Conservation (phyloP, 1,284 basidiomycete species). For the Melampsora larici-populina region DNA sequence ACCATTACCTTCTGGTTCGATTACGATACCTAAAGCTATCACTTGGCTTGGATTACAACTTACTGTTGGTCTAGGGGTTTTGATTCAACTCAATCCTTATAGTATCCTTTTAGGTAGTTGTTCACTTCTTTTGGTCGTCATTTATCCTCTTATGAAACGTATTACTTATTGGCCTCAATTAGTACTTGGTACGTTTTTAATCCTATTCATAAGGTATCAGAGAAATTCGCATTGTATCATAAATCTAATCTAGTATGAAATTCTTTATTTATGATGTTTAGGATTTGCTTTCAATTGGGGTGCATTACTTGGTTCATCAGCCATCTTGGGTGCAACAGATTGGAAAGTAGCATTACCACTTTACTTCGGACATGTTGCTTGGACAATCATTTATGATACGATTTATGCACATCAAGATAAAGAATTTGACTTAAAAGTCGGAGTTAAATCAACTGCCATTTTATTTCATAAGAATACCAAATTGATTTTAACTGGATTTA, state of each 20-base stretch:
- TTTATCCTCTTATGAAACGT: no score
- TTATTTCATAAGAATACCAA: constrained; percentile 77
- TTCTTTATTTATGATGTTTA: constrained; percentile 55
- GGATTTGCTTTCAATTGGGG: constrained; percentile 97
- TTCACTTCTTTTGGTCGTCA: constrained; percentile 76
- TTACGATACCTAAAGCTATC: constrained; percentile 72
- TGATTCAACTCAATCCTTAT: constrained; percentile 91
- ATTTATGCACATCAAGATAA: constrained; percentile 99
- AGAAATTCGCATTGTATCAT: no score
- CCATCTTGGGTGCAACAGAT: constrained; percentile 74
- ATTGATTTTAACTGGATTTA: constrained; percentile 71
- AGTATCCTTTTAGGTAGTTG: constrained; percentile 89
- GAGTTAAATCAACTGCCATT: constrained; percentile 90
- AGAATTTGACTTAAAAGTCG: constrained; percentile 77
- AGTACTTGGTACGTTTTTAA: no score
- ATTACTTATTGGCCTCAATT: no score
- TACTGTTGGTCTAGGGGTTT: constrained; percentile 75
- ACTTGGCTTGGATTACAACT: constrained; percentile 81
- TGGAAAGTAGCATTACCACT: constrained; percentile 82
- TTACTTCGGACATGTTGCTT: no score
- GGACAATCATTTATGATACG: constrained; percentile 95
- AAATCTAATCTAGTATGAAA: no score
- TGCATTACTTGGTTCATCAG: no score
- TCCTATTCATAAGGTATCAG: no score
- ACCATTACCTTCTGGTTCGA: constrained; percentile 75